Conservation (phyloP, 805 yeast species). For the Pichia pseudocactophila region DNA sequence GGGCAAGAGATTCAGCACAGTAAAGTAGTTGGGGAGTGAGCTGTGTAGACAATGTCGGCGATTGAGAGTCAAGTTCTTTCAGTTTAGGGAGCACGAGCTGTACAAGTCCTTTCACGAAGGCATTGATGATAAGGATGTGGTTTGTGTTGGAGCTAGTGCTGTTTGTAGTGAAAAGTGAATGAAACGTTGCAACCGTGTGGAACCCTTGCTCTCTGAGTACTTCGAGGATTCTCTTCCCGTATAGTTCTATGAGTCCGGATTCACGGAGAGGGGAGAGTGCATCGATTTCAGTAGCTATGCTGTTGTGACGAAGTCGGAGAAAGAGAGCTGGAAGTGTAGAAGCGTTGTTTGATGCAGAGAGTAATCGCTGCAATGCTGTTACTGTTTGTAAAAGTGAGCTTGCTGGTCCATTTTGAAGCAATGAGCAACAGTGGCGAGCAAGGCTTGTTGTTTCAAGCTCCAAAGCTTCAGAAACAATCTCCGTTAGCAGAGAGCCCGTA, state of each 20-base stretch:
- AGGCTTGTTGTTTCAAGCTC: conserved; percentile 47
- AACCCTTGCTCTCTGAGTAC: conserved; percentile 76
- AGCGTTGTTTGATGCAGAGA: conserved; percentile 15
- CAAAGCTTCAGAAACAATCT: not conserved
- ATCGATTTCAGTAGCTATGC: conserved; percentile 52
- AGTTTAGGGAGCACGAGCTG: no score
- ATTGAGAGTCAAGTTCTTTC: no score
- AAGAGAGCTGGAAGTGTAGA: conserved; percentile 45
- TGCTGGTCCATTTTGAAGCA: conserved; percentile 67
- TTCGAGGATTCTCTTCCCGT: conserved; percentile 72
- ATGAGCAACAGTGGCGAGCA: conserved; percentile 56
- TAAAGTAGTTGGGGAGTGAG: conserved; percentile 54
- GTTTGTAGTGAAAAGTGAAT: conserved; percentile 43
- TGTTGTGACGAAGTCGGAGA: conserved; percentile 59
- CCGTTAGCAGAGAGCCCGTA: not conserved
- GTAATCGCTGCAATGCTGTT: conserved; percentile 6
- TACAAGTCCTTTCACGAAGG: conserved; percentile 29
- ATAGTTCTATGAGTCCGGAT: conserved; percentile 45
- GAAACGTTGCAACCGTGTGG: conserved; percentile 59
- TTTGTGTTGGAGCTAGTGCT: no score
- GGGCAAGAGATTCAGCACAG: conserved; percentile 53
- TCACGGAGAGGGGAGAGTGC: conserved; percentile 48
- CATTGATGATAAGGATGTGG: conserved; percentile 24
- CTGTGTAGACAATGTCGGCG: not conserved
- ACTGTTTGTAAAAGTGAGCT: conserved; percentile 53